These are phyloP conservation scores for Termitomyces eurrhizus DNA, from an alignment of 768 basidiomycete species.

Conservation along the genomic window DNA sequence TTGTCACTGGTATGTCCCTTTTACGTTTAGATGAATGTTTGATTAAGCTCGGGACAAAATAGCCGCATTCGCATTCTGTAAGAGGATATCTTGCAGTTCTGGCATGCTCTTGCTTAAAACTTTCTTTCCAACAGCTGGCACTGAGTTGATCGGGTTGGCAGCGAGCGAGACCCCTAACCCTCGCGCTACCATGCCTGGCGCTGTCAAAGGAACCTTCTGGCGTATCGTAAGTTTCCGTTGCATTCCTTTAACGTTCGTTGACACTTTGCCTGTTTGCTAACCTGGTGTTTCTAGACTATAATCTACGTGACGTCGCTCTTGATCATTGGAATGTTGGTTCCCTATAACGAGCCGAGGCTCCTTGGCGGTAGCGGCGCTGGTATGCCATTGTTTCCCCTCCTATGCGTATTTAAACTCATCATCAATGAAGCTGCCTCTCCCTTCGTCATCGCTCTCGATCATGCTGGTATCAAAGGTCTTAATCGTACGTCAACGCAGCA, in stretches of 20 bases:
- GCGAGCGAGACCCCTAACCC: constrained; percentile 45
- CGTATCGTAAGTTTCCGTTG: constrained; percentile 31
- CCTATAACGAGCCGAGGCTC: constrained; percentile 32
- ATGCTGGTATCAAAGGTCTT: constrained; percentile 36
- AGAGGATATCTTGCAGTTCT: constrained; percentile 3
- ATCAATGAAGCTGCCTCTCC: constrained; percentile 32
- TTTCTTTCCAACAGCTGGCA: constrained; percentile 29
- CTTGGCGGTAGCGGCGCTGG: constrained; percentile 33
- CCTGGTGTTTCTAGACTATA: constrained; percentile 27
- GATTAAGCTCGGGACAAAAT: neutral
- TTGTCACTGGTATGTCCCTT: constrained; percentile 32
- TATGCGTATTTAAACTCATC: neutral
- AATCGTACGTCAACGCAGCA: constrained; percentile 27
- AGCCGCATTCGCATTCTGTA: constrained; percentile 39
- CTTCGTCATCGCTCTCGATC: constrained; percentile 40
- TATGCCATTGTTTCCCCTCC: constrained; percentile 2
- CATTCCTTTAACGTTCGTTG: neutral
- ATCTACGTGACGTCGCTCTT: constrained; percentile 42
- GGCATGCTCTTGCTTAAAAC: neutral
- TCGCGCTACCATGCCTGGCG: constrained; percentile 37
- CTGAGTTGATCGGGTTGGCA: constrained; percentile 43
- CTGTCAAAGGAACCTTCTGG: constrained; percentile 47
- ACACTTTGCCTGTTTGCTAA: neutral
- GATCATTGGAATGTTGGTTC: constrained; percentile 38
- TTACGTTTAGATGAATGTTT: neutral